Evolutionary conservation across 176 grass and related monocot genomes (phyloP), one percentile per base, ranked within the genome.

Genomic region (Carex littledalei): DNA sequence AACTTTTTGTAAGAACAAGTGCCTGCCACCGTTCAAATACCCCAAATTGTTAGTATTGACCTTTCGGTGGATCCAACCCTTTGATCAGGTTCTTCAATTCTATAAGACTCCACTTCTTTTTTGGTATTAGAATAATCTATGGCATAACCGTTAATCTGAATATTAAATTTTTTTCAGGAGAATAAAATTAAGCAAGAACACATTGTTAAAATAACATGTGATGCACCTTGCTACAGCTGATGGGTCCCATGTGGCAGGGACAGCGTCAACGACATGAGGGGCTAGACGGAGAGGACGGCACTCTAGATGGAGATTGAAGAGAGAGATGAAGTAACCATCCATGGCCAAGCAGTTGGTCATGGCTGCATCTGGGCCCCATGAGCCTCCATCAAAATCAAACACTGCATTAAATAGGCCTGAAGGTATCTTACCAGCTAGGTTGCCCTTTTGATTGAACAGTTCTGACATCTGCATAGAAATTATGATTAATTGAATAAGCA

Each of bases 321-420:
- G 86, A 37, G 93, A 94, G 88, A 98, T 98, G 93, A 91, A 98
- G 91, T 89, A 92, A 75, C 95, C 95, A 79, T 98, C 93, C 45
- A 95, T 85, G 24, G 89, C 91, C 26, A 98, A 76, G 77, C 89
- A 93, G 70, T 95, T 98, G 68, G 90, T 95, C 78, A 14, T 83
- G 24, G 88, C 31, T 20, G 88, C 88, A 78, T 98, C 95, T n/a
- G 81, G 41, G 0, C 93, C 91, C 95, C 95, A 98, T 4, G 89
- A 89, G 50, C 88, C 37, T 60, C 89, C 11, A 8, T 88, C 88
- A 3, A 94, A 89, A 84, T 83, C 88, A 39, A 95, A 95, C 32
- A 41, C 73, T 15, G 85, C 77, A 63, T 98, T 98, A 87, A 98
- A 95, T 18, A 91, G 68, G 20, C 96, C 93, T 10, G 91, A 98